Evolutionary conservation across 75 land plant genomes (phyloP).

Genomic region (Azolla pinnata): DNA sequence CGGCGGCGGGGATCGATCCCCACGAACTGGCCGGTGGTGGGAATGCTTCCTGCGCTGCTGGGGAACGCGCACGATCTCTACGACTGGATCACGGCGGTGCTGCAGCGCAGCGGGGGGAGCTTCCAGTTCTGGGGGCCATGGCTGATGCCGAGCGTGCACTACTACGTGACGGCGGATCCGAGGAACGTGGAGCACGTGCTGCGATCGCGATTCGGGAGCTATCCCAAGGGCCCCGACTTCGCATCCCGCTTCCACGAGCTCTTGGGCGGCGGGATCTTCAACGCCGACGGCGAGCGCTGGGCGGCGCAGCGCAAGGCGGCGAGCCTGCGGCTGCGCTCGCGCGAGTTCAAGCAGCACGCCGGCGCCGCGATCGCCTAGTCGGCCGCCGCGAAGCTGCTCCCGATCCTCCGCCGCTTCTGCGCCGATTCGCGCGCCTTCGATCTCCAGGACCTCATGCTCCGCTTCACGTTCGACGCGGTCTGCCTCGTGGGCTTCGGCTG

Average conservation of each 20-base stretch:
- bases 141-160: conserved; percentile 32
- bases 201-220: conserved; percentile 50
- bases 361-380: no score
- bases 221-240: conserved; percentile 56
- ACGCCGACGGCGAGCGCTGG: no score
- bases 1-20: no score
- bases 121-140: conserved; percentile 24
- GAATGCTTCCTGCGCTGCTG: conserved; percentile 41
- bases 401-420: no score
- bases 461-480: conserved; percentile 32
- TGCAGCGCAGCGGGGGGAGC: conserved; percentile 16
- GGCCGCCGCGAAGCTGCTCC: no score
- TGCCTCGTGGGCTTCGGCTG: conserved; percentile 25
- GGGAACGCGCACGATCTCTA: conserved; percentile 28
- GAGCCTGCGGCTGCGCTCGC: conserved; percentile 62
- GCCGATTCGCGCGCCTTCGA: conserved; percentile 11
- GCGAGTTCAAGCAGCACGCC: no score
- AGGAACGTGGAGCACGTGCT: conserved; percentile 67
- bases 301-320: conserved; percentile 53
- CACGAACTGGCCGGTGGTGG: conserved; percentile 54
- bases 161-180: conserved; percentile 56
- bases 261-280: conserved; percentile 79
- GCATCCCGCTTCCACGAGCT: conserved; percentile 38
- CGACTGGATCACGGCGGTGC: conserved; percentile 46
- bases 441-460: conserved; percentile 27